phyloP scores from a whole-genome alignment of 345 rosid species.

The Psidium friedrichsthalianum region DNA sequence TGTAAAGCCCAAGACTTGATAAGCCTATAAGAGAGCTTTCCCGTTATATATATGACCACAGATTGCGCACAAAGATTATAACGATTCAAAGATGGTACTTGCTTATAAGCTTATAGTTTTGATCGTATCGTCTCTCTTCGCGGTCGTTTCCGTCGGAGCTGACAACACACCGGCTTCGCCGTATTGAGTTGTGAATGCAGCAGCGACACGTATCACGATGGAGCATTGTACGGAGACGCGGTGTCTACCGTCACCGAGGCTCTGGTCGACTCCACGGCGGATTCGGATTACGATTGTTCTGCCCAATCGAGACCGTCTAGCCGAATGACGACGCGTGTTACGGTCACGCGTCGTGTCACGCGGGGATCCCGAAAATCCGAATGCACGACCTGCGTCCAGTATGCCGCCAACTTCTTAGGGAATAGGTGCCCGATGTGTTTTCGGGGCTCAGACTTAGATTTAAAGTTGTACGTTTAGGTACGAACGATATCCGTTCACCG shows the following conservation, averaged over 20 bases:
- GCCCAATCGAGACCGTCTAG: background rate
- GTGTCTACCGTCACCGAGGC: background rate
- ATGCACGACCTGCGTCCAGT: background rate
- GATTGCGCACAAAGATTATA: background rate
- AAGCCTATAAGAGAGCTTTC: background rate
- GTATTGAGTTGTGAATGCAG: background rate
- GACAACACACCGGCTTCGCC: background rate
- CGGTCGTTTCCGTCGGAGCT: rapidly evolving
- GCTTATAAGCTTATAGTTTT: background rate
- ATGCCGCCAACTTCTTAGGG: background rate
- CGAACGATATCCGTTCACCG: background rate
- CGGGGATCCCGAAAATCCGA: rapidly evolving
- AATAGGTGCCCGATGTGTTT: background rate
- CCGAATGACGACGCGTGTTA: background rate
- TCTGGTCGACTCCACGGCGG: background rate
- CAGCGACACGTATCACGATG: background rate
- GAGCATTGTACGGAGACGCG: background rate
- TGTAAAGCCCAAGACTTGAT: background rate
- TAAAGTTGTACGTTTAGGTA: background rate
- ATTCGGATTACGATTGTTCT: background rate
- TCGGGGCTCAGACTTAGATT: background rate
- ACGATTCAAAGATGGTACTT: background rate
- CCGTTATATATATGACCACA: background rate
- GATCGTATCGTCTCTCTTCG: background rate
- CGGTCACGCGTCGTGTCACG: background rate